Percentiles rank a stretch among this genome's conserved stretches.
Conservation (phyloP, 352 stramenopile genomes). For the Globisporangium barbulae region DNA sequence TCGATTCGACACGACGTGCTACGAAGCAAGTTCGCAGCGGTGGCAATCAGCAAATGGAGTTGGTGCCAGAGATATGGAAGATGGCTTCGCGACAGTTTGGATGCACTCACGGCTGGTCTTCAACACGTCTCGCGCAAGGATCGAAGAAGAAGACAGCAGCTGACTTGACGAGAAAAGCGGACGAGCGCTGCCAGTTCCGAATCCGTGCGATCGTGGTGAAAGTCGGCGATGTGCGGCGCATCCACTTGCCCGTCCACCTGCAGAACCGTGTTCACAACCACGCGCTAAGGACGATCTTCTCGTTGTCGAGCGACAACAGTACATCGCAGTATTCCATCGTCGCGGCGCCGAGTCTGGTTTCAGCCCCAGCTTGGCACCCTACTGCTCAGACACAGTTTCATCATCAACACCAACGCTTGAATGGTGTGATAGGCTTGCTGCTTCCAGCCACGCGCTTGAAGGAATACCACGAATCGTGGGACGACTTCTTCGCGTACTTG, state of each 20-base stretch:
- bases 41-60: not conserved
- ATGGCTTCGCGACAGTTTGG: not conserved
- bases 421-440: not conserved
- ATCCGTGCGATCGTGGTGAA: not conserved
- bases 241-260: not conserved
- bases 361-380: not conserved
- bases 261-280: not conserved
- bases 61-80: not conserved
- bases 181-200: not conserved
- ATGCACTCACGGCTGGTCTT: not conserved
- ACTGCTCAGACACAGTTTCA: not conserved
- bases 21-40: not conserved
- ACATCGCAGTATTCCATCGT: not conserved
- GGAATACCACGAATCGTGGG: not conserved
- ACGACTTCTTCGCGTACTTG: slow-evolving; percentile 2
- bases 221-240: not conserved
- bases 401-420: not conserved
- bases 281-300: not conserved
- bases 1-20: not conserved
- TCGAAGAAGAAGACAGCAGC: not conserved
- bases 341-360: not conserved
- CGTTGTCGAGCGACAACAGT: not conserved
- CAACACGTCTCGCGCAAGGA: not conserved
- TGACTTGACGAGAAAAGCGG: not conserved
- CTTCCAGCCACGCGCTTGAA: not conserved